These are phyloP conservation scores for Fusarium hainanense DNA, from an alignment of 2,329 filamentous ascomycete species.

Conservation along the genomic window DNA sequence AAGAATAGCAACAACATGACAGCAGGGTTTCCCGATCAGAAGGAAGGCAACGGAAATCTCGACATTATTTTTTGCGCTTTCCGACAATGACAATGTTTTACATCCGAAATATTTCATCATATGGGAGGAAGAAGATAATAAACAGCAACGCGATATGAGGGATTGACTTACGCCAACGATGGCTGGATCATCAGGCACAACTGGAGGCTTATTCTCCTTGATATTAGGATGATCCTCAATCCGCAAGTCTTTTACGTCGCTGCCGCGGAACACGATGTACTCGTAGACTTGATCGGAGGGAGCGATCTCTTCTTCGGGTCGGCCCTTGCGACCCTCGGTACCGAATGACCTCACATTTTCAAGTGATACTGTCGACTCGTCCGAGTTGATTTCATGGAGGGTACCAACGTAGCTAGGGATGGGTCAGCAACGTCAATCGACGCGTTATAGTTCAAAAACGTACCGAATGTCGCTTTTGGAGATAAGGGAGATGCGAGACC, in stretches of 20 bases:
- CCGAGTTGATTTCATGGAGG: conserved; percentile 97
- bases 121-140: conserved; percentile 48
- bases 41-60: conserved; percentile 99
- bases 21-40: conserved; percentile 72
- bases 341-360: conserved; percentile 96
- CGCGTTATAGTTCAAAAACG: conserved; percentile 48
- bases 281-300: conserved; percentile 92
- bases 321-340: conserved; percentile 87
- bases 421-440: conserved; percentile 48
- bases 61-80: conserved; percentile 96
- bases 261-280: conserved; percentile 98
- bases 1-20: conserved; percentile 22
- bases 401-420: conserved; percentile 86
- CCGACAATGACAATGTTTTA: conserved; percentile 83
- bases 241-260: conserved; percentile 96
- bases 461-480: conserved; percentile 98
- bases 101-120: conserved; percentile 99
- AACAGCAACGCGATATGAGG: conserved; percentile 7
- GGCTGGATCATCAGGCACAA: conserved; percentile 92
- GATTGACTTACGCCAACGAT: conserved; percentile 91
- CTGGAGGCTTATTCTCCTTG: conserved; percentile 79
- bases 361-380: conserved; percentile 94
- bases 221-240: conserved; percentile 85
- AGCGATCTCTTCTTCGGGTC: conserved; percentile 83
- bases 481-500: conserved; percentile 94